Evolutionary conservation across 352 stramenopile species (phyloP), one percentile per base, ranked within the genome.

Genomic region (Globisporangium alternatum): DNA sequence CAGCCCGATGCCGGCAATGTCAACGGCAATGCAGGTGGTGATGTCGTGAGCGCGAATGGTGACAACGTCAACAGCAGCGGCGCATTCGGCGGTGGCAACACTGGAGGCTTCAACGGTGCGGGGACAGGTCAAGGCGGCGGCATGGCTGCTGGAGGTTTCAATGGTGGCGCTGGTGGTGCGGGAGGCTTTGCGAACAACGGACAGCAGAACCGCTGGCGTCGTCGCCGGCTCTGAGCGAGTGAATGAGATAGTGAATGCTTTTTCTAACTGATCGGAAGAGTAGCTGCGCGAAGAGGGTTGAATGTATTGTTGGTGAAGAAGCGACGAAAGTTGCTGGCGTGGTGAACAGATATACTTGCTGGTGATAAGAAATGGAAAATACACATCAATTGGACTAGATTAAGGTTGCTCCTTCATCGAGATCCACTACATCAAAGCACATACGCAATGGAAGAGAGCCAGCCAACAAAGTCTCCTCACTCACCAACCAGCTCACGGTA

Each of bases 131-230:
- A n/a, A 13, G 3, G 21, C 15, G 55, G 37, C 48, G 55, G 55
- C 21, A 39, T 21, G 17, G 15, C 3, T 59, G 47, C 21, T 53
- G 48, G 48, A 5, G 48, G 48, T 35, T 13, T 22, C 49, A 19
- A 10, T 22, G 22, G 22, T 31, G 28, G 5, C n/a, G n/a, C n/a
- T n/a, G n/a, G n/a, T n/a, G n/a, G n/a, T n/a, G n/a, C n/a, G n/a
- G n/a, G n/a, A 9, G 53, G 53, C 19, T n/a, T 59, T 21, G 9
- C 21, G n/a, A 59, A 48, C 49, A 41, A 41, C 19, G 49, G 49
- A 12, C 28, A 33, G 49, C 49, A 37, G 31, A 57, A 54, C 12
- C 56, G 56, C 41, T 62, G 56, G 56, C 59, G 35, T 17, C 60
- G 44, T 33, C 64, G 56, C 52, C 63, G 39, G 51, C 44, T 22